Evolutionary conservation across 1,284 basidiomycete genomes (phyloP).

Genomic region (Rhodotorula sp.): DNA sequence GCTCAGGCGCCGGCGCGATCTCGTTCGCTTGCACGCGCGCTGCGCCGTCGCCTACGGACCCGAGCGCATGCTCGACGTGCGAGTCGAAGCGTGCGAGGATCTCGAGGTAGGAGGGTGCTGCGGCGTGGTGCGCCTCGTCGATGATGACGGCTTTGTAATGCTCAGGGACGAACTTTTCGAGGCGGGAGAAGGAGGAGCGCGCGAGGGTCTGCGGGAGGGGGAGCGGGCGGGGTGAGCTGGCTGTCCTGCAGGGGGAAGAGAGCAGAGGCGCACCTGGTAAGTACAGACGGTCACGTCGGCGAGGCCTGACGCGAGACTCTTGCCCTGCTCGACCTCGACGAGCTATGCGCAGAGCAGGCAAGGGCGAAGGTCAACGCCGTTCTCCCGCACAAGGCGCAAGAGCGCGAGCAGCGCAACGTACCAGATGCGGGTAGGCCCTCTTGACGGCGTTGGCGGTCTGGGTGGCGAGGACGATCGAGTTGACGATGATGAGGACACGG

Average conservation of each 20-base stretch:
- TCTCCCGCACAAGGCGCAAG: too few relatives aligned
- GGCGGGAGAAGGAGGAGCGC: conserved; percentile 51
- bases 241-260: too few relatives aligned
- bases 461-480: conserved; percentile 80
- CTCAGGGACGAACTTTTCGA: conserved; percentile 76
- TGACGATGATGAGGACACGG: conserved; percentile 78
- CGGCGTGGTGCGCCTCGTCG: conserved; percentile 94
- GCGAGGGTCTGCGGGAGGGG: conserved; percentile 18
- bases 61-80: conserved; percentile 12
- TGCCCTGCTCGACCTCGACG: conserved; percentile 93
- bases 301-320: conserved; percentile 70
- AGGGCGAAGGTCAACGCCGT: conserved; percentile 34
- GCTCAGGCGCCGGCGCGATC: not conserved
- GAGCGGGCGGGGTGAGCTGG: not conserved
- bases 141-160: conserved; percentile 79
- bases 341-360: conserved; percentile 41
- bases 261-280: conserved; percentile 22
- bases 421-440: conserved; percentile 68
- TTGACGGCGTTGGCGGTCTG: conserved; percentile 79
- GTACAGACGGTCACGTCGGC: conserved; percentile 69
- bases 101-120: conserved; percentile 78
- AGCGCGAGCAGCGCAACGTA: not conserved
- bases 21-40: not conserved
- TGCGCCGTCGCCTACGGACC: not conserved
- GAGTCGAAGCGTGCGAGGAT: conserved; percentile 75